Base-by-base conservation (phyloP, 176 grass and related monocot genomes). In the Cenchrus purpureus region DNA sequence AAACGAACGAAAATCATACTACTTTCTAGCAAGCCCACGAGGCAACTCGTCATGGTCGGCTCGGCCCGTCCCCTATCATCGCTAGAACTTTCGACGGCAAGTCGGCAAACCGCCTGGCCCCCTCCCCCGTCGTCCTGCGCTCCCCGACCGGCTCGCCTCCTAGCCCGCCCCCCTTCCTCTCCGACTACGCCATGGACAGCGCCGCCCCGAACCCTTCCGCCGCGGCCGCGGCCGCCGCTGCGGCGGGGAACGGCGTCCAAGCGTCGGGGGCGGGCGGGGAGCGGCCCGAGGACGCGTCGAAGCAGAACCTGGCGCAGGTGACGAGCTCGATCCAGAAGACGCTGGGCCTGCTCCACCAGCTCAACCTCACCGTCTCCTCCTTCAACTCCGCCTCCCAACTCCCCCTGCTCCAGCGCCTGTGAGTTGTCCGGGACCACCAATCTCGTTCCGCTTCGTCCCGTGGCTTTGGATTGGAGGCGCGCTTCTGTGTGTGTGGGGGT, bases 311-410 rank as follows among this genome's bases (percentile, higher is more conserved):
- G 51, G 79, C 77, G 43, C 91, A 91, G 86, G 92, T 99, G 16
- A 97, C 87, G 44, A 84, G 79, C 55, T 99, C 97, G 81, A 88
- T 97, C 72, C 94, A 99, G 90, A 96, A 88, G 87, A 96, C 91
- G 56, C 88, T 99, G 73, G 97, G 94, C 40, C 85, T 94, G 43
- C 94, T 99, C 70, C 97, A 99, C 86, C 91, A 96, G 86, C 90
- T 99, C 67, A 92, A 99, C 88, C 87, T 99, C 88, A 96, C 90
- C 42, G 92, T 96, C 71, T 97, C 92, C 78, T 94, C 97, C 84
- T 99, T 91, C 81, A 99, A 89, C 78, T 91, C 91, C 46, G 90
- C 93, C 9, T 96, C 97, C 74, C 97, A 99, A 77, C 90, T 96
- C 0, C 86, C 90, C 16, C 91, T 99, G 51, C 91, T 99, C 71